These are phyloP conservation scores for Cordyceps fumosorosea DNA, from an alignment of 2,329 filamentous ascomycete species.

Conservation along the genomic window DNA sequence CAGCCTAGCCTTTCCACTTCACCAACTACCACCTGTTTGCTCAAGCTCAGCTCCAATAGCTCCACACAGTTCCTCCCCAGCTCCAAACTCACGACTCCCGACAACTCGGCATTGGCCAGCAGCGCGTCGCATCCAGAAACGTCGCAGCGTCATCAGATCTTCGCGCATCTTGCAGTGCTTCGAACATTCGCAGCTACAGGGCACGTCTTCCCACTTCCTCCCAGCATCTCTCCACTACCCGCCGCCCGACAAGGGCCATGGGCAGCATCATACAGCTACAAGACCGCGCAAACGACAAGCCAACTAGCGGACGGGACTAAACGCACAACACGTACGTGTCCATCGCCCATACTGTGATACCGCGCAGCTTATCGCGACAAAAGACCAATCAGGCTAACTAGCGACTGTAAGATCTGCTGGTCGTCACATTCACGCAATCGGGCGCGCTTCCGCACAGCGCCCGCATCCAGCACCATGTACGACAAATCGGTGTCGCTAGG, in stretches of 20 bases:
- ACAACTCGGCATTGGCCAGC: conserved; percentile 9
- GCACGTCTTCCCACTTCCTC: not conserved
- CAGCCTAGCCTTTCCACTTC: not conserved
- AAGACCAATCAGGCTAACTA: not conserved
- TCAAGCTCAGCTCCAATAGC: not conserved
- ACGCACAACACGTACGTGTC: not conserved
- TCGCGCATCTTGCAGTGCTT: not conserved
- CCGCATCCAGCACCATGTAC: conserved; percentile 24
- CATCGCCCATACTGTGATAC: not conserved
- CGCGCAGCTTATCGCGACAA: not conserved
- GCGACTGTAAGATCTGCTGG: conserved; percentile 1
- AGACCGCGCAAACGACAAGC: conserved; percentile 5
- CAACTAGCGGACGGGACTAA: not conserved
- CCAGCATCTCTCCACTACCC: not conserved
- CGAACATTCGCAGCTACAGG: not conserved
- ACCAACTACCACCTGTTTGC: not conserved
- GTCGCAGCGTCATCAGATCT: not conserved
- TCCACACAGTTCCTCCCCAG: conserved; percentile 3
- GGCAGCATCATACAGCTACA: conserved; percentile 5
- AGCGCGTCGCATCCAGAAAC: conserved; percentile 8
- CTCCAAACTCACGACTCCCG: conserved; percentile 1
- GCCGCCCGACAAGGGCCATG: conserved; percentile 6
- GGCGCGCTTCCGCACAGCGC: conserved; percentile 3
- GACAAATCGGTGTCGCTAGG: conserved; percentile 44
- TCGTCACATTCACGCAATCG: conserved; percentile 2